These are phyloP conservation scores for Dictyostelium capitatum DNA, from an alignment of 78 protist species.

Conservation along the genomic window DNA sequence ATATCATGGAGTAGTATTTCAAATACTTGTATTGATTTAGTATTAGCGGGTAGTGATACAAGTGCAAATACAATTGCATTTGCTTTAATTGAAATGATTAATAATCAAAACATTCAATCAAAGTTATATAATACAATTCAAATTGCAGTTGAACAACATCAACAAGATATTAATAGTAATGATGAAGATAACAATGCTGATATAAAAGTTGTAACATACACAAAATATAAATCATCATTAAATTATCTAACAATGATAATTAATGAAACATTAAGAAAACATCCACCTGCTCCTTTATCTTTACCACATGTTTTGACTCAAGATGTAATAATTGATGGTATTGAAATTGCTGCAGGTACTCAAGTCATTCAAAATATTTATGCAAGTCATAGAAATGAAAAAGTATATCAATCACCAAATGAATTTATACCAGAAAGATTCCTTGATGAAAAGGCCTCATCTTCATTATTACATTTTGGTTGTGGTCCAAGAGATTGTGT, in stretches of 20 bases:
- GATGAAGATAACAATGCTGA: no score
- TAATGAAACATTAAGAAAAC: constrained; percentile 12
- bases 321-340: neutral
- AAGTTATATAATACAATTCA: neutral
- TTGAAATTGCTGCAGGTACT: constrained; percentile 9
- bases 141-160: neutral
- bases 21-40: neutral
- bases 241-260: neutral
- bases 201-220: neutral
- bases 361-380: neutral
- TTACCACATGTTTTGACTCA: constrained; percentile 24
- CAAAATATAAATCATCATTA: neutral
- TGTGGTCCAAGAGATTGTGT: constrained; percentile 33
- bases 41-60: neutral
- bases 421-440: constrained; percentile 15
- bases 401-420: constrained; percentile 1
- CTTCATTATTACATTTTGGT: constrained; percentile 1
- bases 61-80: neutral
- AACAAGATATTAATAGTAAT: no score
- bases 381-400: neutral
- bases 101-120: constrained; percentile 3
- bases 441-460: no score
- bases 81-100: neutral
- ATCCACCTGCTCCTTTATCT: constrained; percentile 26
- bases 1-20: no score